Conservation (phyloP, 2,329 filamentous ascomycete species). For the Ceratocystis cacaofunesta region DNA sequence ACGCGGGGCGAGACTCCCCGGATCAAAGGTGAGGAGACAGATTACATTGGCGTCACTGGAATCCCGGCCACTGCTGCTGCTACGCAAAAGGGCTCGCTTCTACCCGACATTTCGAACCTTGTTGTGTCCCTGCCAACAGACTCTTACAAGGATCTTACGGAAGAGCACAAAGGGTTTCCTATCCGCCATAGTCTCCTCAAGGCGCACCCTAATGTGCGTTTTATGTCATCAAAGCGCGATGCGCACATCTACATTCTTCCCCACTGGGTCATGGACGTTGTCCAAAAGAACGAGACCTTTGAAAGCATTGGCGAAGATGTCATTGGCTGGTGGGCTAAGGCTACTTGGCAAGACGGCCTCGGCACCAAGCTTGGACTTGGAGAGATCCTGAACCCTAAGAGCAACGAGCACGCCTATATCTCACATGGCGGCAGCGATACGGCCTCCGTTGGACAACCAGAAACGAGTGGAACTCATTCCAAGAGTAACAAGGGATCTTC, state of each 20-base stretch:
- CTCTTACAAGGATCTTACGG: conserved; percentile 68
- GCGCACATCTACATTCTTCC: conserved; percentile 93
- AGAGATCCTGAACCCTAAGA: conserved; percentile 16
- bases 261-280: conserved; percentile 75
- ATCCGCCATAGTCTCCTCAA: conserved; percentile 63
- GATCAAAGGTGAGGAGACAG: conserved; percentile 81
- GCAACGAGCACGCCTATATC: conserved; percentile 3
- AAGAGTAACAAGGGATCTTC: neutral
- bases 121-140: conserved; percentile 82
- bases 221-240: conserved; percentile 74
- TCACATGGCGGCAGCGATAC: conserved; percentile 15
- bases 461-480: neutral
- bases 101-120: conserved; percentile 57
- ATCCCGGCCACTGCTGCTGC: conserved; percentile 41
- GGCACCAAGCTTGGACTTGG: conserved; percentile 53
- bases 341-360: conserved; percentile 74
- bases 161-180: conserved; percentile 57
- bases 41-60: conserved; percentile 71
- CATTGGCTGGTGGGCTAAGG: conserved; percentile 89
- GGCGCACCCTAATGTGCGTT: conserved; percentile 58
- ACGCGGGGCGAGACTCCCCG: conserved; percentile 54
- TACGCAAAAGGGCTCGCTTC: conserved; percentile 47
- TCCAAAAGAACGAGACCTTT: conserved; percentile 62
- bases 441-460: conserved; percentile 4
- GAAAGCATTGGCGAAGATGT: conserved; percentile 86